These are phyloP conservation scores for Canna indica DNA, from an alignment of 176 grass and related monocot species.

Conservation along the genomic window DNA sequence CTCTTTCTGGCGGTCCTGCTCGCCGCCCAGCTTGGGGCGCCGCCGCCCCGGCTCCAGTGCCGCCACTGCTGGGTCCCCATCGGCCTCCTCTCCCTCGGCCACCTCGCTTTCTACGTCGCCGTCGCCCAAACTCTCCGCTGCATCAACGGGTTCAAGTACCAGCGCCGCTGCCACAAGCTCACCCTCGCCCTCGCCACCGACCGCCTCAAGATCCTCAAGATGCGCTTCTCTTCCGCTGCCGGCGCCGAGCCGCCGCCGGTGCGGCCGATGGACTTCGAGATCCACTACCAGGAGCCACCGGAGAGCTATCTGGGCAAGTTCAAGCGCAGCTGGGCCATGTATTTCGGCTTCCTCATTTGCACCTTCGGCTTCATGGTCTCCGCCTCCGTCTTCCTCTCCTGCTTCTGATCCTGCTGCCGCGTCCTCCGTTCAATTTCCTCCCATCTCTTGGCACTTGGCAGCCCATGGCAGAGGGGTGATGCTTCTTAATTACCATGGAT, in stretches of 20 bases:
- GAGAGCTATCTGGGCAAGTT: slow-evolving; percentile 6
- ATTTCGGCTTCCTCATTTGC: slow-evolving; percentile 6
- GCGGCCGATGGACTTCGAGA: background rate
- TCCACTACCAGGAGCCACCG: slow-evolving; percentile 7
- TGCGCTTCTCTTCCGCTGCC: slow-evolving; percentile 1
- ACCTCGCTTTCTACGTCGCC: slow-evolving; percentile 5
- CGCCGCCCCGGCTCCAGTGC: slow-evolving; percentile 6
- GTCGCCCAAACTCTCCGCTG: slow-evolving; percentile 10
- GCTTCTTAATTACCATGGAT: no score
- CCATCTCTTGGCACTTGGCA: no score
- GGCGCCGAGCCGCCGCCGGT: background rate
- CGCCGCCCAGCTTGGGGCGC: background rate
- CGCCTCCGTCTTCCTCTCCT: background rate
- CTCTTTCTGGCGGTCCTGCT: background rate
- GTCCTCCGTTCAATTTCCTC: no score
- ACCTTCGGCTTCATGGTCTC: slow-evolving; percentile 14
- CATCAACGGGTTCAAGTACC: slow-evolving; percentile 10
- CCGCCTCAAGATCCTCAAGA: slow-evolving; percentile 13
- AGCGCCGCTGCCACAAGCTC: slow-evolving; percentile 14
- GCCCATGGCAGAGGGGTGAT: no score
- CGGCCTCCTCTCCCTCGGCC: slow-evolving; percentile 7
- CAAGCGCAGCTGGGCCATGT: slow-evolving; percentile 7
- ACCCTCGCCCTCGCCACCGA: slow-evolving; percentile 15
- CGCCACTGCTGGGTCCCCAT: slow-evolving; percentile 9
- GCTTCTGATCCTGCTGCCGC: background rate